These are phyloP conservation scores for Alternaria sp. DNA, from an alignment of 2,329 filamentous ascomycete genomes.

Conservation along the genomic window DNA sequence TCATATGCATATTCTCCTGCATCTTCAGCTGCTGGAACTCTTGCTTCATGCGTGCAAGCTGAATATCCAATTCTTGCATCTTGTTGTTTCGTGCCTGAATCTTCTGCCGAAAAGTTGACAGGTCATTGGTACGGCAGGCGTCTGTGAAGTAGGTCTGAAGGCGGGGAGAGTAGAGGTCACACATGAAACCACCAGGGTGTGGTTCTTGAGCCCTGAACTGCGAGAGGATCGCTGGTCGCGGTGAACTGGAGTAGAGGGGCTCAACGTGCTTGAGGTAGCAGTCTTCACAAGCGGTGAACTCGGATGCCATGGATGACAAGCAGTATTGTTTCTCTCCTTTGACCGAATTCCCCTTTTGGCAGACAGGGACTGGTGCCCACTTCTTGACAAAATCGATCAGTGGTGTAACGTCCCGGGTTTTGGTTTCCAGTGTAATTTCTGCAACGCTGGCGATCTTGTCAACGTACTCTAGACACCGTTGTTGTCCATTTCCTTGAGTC, in stretches of 20 bases:
- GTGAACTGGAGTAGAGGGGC: conserved; percentile 7
- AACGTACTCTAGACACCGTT: conserved; percentile 22
- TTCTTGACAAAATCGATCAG: conserved; percentile 18
- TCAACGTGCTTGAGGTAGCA: conserved; percentile 26
- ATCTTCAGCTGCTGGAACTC: conserved; percentile 22
- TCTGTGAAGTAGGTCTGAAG: conserved; percentile 26
- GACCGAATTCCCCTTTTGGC: conserved; percentile 11
- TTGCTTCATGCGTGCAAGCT: conserved; percentile 19
- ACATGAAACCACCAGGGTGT: conserved; percentile 17
- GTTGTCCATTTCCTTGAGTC: conserved; percentile 10
- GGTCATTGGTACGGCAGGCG: conserved; percentile 12
- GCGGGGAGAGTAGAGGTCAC: conserved; percentile 27
- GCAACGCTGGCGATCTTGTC: conserved; percentile 19
- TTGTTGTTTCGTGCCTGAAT: conserved; percentile 18
- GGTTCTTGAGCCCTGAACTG: conserved; percentile 2
- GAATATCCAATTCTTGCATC: conserved; percentile 19
- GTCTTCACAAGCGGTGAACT: conserved; percentile 27
- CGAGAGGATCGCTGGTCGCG: conserved; percentile 7
- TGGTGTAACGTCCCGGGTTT: conserved; percentile 12
- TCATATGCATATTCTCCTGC: conserved; percentile 19
- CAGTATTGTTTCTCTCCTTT: conserved; percentile 13
- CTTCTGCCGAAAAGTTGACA: conserved; percentile 15
- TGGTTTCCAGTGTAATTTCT: conserved; percentile 7
- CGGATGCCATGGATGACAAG: conserved; percentile 15
- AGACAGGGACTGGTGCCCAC: conserved; percentile 22